Base-by-base conservation (phyloP, 1,284 basidiomycete species). In the Sporisorium sorghi region DNA sequence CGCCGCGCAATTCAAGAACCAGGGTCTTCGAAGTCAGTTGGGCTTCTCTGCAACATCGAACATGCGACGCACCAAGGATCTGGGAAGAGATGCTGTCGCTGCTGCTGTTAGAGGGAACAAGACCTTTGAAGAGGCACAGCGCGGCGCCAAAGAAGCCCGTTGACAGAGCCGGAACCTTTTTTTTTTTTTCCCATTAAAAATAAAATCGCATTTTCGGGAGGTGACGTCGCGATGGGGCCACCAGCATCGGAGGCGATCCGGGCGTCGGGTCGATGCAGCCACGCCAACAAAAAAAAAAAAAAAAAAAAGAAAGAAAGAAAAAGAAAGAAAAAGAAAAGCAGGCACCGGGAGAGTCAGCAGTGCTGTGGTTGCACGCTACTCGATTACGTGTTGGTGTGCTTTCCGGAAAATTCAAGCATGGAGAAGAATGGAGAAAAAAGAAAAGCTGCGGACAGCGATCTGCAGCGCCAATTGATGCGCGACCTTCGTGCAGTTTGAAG, bases 141-240 rank as follows among this genome's bases (percentile, higher is more conserved):
- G 15, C n/a, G 35, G 17, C 35, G 35, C 35, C 37, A n/a, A 37
- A 17, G n/a, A 37, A 17, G 35, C 37, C n/a, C 6, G 7, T 37
- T 46, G 44, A 28, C 44, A 8, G 26, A 46, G 44, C 8, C 26
- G n/a, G 12, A 30, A 23, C 35, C 8, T 26, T n/a, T 32, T 48
- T 48, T 32, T 33, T 48, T 19, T 11, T 33, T n/a, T n/a, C n/a
- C n/a, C n/a, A 24, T 35, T 26, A 39, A 28, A 47, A 26, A 15
- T 15, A 21, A 33, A 8, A 39, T 37, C 12, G 3, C 12, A 1
- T 17, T 15, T 24, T 9, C 3, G n/a, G 11, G 28, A 15, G 48
- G 51, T 66, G 64, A 59, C 53, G 64, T 59, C 50, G 62, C 56
- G 58, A 66, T 60, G 48, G 35, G 42, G 58, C 28, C 54, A 52